Evolutionary conservation across 495 filamentous ascomycete species (phyloP).

Genomic region (Aspergillus nanangensis): DNA sequence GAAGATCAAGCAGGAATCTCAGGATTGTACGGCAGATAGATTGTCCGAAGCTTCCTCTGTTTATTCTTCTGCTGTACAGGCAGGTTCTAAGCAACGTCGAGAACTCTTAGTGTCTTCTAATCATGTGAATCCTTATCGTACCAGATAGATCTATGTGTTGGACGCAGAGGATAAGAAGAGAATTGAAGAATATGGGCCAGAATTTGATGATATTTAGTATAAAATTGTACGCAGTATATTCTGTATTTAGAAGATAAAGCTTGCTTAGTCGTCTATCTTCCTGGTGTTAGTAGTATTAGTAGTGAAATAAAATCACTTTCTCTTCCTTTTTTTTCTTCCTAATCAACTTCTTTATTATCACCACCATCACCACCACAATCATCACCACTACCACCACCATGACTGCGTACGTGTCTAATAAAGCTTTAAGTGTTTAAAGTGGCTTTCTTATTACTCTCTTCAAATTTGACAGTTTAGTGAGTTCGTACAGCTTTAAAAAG

Average conservation of each 20-base stretch:
- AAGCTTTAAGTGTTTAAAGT: not conserved
- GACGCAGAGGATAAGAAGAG: not conserved
- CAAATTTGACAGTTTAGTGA: not conserved
- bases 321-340: not conserved
- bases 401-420: constrained; percentile 1
- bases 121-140: not conserved
- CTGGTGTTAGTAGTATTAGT: not conserved
- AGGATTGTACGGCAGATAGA: constrained; percentile 1
- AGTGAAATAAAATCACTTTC: not conserved
- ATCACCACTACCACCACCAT: not conserved
- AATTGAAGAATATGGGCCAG: not conserved
- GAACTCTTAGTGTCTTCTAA: not conserved
- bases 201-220: not conserved
- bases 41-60: not conserved
- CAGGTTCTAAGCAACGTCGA: not conserved
- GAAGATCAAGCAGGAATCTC: constrained; percentile 1
- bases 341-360: not conserved
- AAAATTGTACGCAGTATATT: too few species aligned
- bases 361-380: not conserved
- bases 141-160: not conserved
- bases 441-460: not conserved
- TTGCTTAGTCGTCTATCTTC: too few species aligned
- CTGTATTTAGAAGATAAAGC: not conserved
- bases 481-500: not conserved
- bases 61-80: not conserved